Conservation (phyloP, 1,284 basidiomycete species). For the Ceratobasidium sp. region DNA sequence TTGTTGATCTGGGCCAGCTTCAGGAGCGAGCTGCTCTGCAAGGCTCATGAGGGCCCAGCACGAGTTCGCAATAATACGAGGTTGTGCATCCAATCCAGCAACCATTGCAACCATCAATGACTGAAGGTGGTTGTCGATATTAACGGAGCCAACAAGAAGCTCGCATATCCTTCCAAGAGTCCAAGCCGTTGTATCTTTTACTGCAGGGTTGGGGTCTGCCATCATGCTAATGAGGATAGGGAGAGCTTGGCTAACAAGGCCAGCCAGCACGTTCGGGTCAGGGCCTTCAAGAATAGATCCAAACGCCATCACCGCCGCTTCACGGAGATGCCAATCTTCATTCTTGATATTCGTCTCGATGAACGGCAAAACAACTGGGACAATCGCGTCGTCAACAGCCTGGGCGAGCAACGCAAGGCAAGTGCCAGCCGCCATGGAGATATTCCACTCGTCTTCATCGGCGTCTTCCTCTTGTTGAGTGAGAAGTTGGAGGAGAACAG, state of each 20-base stretch:
- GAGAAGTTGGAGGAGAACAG: slow-evolving; percentile 88
- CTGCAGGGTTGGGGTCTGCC: slow-evolving; percentile 82
- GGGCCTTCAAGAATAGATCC: slow-evolving; percentile 98
- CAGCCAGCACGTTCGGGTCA: slow-evolving; percentile 83
- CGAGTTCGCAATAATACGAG: slow-evolving; percentile 91
- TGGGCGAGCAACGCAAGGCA: slow-evolving; percentile 89
- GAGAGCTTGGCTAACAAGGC: slow-evolving; percentile 93
- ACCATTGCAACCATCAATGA: slow-evolving; percentile 86
- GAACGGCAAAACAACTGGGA: slow-evolving; percentile 94
- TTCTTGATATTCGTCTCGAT: slow-evolving; percentile 95
- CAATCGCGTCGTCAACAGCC: slow-evolving; percentile 90
- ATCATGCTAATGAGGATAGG: slow-evolving; percentile 97
- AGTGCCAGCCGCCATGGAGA: slow-evolving; percentile 97
- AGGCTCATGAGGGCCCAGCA: slow-evolving; percentile 98
- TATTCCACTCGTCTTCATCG: slow-evolving; percentile 99
- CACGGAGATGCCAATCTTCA: slow-evolving; percentile 92
- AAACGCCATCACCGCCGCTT: slow-evolving; percentile 98
- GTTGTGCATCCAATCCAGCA: slow-evolving; percentile 79
- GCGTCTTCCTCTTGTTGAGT: slow-evolving; percentile 96
- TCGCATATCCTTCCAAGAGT: slow-evolving; percentile 96
- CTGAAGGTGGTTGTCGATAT: slow-evolving; percentile 88
- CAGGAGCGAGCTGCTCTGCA: slow-evolving; percentile 80
- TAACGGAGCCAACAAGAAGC: slow-evolving; percentile 84
- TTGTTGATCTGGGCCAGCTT: slow-evolving; percentile 59
- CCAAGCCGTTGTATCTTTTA: slow-evolving; percentile 98